phyloP scores from a whole-genome alignment of 2,329 filamentous ascomycete species.

The Apiospora malaysiana region DNA sequence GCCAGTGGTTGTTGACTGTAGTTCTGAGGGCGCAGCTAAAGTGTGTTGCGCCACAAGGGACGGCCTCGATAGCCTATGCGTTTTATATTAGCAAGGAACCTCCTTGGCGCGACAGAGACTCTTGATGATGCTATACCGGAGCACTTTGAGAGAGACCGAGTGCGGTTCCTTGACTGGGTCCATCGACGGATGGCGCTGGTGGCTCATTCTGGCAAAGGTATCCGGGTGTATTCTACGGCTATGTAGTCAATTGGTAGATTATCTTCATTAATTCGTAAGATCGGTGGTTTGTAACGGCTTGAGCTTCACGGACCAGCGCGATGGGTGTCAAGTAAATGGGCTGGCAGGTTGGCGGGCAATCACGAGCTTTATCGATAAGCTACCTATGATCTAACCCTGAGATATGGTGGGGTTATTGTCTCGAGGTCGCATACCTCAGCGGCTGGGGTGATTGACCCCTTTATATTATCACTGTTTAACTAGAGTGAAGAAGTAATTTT shows the following conservation, averaged over 20 bases:
- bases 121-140: conserved; percentile 55
- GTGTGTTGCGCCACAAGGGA: conserved; percentile 76
- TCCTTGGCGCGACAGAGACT: background rate
- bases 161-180: conserved; percentile 75
- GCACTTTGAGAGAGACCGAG: conserved; percentile 78
- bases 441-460: background rate
- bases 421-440: background rate
- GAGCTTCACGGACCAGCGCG: background rate
- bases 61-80: conserved; percentile 76
- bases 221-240: background rate
- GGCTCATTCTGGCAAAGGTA: conserved; percentile 52
- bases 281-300: background rate
- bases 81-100: conserved; percentile 23
- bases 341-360: background rate
- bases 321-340: background rate
- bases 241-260: no score
- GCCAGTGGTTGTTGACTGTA: conserved; percentile 54
- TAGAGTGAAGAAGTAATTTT: no score
- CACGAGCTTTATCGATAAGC: conserved; percentile 11
- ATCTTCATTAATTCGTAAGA: background rate
- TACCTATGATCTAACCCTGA: background rate
- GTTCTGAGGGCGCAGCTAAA: conserved; percentile 53
- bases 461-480: background rate
- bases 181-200: conserved; percentile 62
- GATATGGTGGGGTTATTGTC: background rate